phyloP scores from a whole-genome alignment of 2,329 filamentous ascomycete genomes.

The Curvularia lunata region DNA sequence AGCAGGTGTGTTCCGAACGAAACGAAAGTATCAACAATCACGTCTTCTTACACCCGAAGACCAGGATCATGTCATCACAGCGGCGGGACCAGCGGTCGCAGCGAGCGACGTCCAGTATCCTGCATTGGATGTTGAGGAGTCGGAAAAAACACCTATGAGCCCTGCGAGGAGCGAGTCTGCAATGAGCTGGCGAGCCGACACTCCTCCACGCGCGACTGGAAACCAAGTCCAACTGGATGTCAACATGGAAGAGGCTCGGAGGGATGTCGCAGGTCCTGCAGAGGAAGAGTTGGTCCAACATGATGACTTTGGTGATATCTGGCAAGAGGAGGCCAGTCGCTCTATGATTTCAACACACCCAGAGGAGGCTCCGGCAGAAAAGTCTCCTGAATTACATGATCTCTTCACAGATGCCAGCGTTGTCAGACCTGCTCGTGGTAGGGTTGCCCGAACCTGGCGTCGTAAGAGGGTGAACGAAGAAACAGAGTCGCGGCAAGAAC shows the following conservation, averaged over 20 bases:
- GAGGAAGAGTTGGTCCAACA: conserved; percentile 2
- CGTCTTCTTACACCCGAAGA: conserved; percentile 48
- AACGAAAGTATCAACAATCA: conserved; percentile 31
- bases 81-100: conserved; percentile 16
- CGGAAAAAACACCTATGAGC: conserved; percentile 35
- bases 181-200: conserved; percentile 44
- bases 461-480: conserved; percentile 49
- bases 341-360: conserved; percentile 28
- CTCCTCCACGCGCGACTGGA: conserved; percentile 14
- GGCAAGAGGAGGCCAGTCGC: conserved; percentile 57
- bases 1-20: conserved; percentile 33
- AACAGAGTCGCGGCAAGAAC: conserved; percentile 33
- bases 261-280: conserved; percentile 9
- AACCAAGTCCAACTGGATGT: neutral
- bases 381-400: conserved; percentile 38
- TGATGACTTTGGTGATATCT: conserved; percentile 50
- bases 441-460: conserved; percentile 53
- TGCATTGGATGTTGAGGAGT: conserved; percentile 20
- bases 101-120: conserved; percentile 39
- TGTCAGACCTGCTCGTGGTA: conserved; percentile 46
- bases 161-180: conserved; percentile 43
- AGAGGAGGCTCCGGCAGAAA: conserved; percentile 26
- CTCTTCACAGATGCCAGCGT: conserved; percentile 41
- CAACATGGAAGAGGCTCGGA: conserved; percentile 4
- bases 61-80: conserved; percentile 29